Conservation (phyloP, 1,284 basidiomycete species). For the Ganoderma resinaceum region DNA sequence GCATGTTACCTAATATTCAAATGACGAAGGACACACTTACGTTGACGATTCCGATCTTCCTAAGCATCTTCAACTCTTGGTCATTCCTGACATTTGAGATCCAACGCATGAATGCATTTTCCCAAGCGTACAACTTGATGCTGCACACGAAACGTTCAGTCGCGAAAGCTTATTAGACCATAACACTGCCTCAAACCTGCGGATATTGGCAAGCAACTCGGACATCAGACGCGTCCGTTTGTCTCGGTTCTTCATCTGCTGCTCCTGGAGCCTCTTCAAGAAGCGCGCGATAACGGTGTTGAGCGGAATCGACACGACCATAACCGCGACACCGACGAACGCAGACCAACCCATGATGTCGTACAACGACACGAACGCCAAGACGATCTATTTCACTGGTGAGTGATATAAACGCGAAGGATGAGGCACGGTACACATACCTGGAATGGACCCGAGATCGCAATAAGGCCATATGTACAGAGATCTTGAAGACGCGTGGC, state of each 20-base stretch:
- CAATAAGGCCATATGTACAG: slow-evolving; percentile 80
- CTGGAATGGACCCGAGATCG: slow-evolving; percentile 76
- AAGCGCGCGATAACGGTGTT: slow-evolving; percentile 81
- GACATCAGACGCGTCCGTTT: slow-evolving; percentile 80
- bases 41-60: slow-evolving; percentile 79
- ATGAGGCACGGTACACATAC: slow-evolving; percentile 40
- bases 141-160: slow-evolving; percentile 41
- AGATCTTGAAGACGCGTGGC: slow-evolving; percentile 89
- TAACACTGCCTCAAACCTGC: slow-evolving; percentile 56
- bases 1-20: background rate
- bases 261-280: slow-evolving; percentile 82
- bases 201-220: slow-evolving; percentile 89
- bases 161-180: background rate
- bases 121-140: slow-evolving; percentile 88
- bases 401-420: background rate
- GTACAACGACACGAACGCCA: slow-evolving; percentile 92
- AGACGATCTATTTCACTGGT: slow-evolving; percentile 62
- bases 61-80: slow-evolving; percentile 83
- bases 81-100: slow-evolving; percentile 85
- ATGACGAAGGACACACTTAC: slow-evolving; percentile 44
- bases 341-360: slow-evolving; percentile 91
- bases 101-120: slow-evolving; percentile 83
- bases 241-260: slow-evolving; percentile 93
- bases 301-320: slow-evolving; percentile 84
- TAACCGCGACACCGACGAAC: slow-evolving; percentile 92